Conservation (phyloP, 306 rosid species). For the Ormosia semicastrata region DNA sequence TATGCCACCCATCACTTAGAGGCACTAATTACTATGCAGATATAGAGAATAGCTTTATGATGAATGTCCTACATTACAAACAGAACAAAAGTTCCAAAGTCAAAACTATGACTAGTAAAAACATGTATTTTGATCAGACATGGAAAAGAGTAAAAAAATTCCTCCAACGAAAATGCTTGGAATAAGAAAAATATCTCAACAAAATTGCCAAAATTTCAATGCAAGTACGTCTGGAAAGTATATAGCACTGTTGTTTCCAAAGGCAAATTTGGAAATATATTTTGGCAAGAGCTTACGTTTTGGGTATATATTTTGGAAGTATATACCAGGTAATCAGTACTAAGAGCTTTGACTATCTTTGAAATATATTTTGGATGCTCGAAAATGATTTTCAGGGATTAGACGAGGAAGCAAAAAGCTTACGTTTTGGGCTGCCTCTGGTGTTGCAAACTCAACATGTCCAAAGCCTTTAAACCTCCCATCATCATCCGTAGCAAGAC, state of each 20-base stretch:
- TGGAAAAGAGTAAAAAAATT: neutral
- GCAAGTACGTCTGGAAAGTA: neutral
- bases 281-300: too few relatives aligned
- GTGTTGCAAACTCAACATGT: slow-evolving; percentile 76
- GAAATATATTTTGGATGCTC: neutral
- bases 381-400: neutral
- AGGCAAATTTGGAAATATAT: too few relatives aligned
- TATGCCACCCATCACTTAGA: neutral
- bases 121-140: neutral
- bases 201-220: neutral
- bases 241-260: neutral
- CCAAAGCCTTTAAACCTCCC: slow-evolving; percentile 81
- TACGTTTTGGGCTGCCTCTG: slow-evolving; percentile 62
- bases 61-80: neutral
- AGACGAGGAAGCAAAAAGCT: neutral
- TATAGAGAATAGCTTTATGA: neutral
- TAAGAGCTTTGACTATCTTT: neutral
- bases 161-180: neutral
- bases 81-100: neutral
- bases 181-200: neutral
- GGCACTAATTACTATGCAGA: neutral
- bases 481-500: slow-evolving; percentile 42
- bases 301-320: too few relatives aligned
- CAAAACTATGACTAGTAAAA: neutral
- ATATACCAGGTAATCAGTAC: neutral